phyloP scores from a whole-genome alignment of 768 basidiomycete genomes.

The Paxillus involutus region DNA sequence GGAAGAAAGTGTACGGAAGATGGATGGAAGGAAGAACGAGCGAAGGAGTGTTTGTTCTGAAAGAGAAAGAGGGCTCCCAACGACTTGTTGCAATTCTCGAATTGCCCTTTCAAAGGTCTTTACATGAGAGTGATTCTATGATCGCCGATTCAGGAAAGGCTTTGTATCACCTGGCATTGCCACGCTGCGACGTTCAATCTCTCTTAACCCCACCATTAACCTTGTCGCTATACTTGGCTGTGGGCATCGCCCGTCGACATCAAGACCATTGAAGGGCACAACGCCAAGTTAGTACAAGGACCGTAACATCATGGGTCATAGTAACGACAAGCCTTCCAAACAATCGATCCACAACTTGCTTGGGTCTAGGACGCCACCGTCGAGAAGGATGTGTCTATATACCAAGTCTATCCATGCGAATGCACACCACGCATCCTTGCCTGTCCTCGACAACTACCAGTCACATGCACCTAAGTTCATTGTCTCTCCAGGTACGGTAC shows the following conservation, averaged over 20 bases:
- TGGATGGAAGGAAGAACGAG: not conserved
- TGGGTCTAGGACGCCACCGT: too few relatives aligned
- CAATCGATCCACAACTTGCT: too few relatives aligned
- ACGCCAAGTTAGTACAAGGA: too few relatives aligned
- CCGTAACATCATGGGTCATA: too few relatives aligned
- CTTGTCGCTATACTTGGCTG: not conserved
- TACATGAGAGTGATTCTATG: slow-evolving; percentile 12
- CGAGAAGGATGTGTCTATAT: too few relatives aligned
- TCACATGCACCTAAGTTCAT: too few relatives aligned
- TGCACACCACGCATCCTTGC: too few relatives aligned
- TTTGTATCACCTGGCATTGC: not conserved
- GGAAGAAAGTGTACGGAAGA: not conserved
- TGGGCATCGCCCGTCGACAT: not conserved
- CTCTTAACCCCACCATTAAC: not conserved
- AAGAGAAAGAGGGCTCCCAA: not conserved
- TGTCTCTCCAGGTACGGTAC: too few relatives aligned
- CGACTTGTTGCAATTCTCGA: not conserved
- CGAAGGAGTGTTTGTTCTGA: slow-evolving; percentile 5
- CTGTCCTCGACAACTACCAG: too few relatives aligned
- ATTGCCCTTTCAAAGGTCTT: not conserved
- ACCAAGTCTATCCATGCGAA: too few relatives aligned
- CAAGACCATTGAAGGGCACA: too few relatives aligned
- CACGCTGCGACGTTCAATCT: not conserved
- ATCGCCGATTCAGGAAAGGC: not conserved
- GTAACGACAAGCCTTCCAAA: too few relatives aligned